Evolutionary conservation across 768 basidiomycete genomes (phyloP).

Genomic region (Strobilomyces echinocephalus): DNA sequence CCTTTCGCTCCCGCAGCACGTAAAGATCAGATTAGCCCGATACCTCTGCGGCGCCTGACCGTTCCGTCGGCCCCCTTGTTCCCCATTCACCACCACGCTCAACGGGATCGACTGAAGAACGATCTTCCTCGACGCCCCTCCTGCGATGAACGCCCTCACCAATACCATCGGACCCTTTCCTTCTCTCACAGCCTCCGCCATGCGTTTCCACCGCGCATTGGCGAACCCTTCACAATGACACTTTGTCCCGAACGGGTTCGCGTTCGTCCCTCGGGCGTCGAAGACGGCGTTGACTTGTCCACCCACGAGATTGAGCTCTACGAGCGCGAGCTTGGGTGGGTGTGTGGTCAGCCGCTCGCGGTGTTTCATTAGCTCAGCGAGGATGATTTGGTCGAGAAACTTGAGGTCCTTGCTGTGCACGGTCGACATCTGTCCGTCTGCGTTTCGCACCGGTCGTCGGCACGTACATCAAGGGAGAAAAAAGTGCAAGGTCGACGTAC

Average conservation of each 20-base stretch:
- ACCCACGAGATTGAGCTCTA: slow-evolving; percentile 24
- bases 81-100: slow-evolving; percentile 7
- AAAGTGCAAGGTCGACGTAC: slow-evolving; percentile 7
- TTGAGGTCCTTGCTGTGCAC: slow-evolving; percentile 24
- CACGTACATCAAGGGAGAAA: neutral
- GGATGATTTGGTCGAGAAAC: slow-evolving; percentile 26
- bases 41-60: slow-evolving; percentile 6
- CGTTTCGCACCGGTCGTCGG: neutral
- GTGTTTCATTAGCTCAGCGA: slow-evolving; percentile 24
- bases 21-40: slow-evolving; percentile 24
- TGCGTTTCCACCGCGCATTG: slow-evolving; percentile 22
- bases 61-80: slow-evolving; percentile 1
- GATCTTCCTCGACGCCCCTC: slow-evolving; percentile 25
- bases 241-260: slow-evolving; percentile 24
- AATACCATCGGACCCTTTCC: slow-evolving; percentile 15
- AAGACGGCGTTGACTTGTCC: slow-evolving; percentile 12
- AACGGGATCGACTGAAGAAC: slow-evolving; percentile 26
- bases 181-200: slow-evolving; percentile 14
- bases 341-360: slow-evolving; percentile 6
- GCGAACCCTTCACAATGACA: slow-evolving; percentile 23
- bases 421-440: slow-evolving; percentile 23
- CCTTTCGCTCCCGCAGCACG: slow-evolving; percentile 15
- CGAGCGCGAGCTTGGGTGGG: slow-evolving; percentile 18
- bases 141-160: slow-evolving; percentile 27
- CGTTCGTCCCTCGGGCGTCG: slow-evolving; percentile 17